A percentile compares a stretch with the other conserved stretches of the same genome.
Evolutionary conservation across 2,329 filamentous ascomycete genomes (phyloP).

Genomic region (Truncatella angustata): DNA sequence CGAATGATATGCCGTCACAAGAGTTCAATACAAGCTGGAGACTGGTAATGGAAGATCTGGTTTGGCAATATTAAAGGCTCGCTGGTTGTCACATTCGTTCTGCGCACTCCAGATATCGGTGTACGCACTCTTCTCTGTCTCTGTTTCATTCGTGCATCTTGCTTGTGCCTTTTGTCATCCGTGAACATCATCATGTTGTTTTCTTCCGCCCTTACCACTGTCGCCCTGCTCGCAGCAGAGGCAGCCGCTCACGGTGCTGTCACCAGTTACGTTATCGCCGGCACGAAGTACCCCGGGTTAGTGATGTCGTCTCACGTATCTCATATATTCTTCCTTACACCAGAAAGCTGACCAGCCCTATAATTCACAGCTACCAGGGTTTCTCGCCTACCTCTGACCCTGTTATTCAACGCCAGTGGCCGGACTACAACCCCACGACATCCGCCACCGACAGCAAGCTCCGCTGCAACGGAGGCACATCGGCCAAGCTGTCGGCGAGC

Average conservation of each 20-base stretch:
- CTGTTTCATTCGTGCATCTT: not conserved
- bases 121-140: not conserved
- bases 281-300: slow-evolving; percentile 37
- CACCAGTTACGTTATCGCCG: slow-evolving; percentile 46
- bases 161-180: not conserved
- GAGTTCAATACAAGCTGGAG: no score
- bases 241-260: slow-evolving; percentile 36
- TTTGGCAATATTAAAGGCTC: not conserved
- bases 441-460: slow-evolving; percentile 46
- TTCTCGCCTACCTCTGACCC: slow-evolving; percentile 47
- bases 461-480: slow-evolving; percentile 54
- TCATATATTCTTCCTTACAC: not conserved
- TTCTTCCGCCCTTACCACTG: slow-evolving; percentile 16
- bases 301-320: not conserved
- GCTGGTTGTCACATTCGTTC: not conserved
- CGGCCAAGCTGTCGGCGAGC: slow-evolving; percentile 41
- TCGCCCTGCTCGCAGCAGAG: slow-evolving; percentile 23
- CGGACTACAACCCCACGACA: slow-evolving; percentile 54
- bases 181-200: slow-evolving; percentile 22
- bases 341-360: not conserved
- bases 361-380: slow-evolving; percentile 36
- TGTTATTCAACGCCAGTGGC: slow-evolving; percentile 58
- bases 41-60: not conserved
- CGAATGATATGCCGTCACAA: not conserved
- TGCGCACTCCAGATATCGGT: no score